Percentiles rank a stretch among this genome's conserved stretches.
Conservation (phyloP, 352 stramenopile genomes). For the Phytopythium aichiense region DNA sequence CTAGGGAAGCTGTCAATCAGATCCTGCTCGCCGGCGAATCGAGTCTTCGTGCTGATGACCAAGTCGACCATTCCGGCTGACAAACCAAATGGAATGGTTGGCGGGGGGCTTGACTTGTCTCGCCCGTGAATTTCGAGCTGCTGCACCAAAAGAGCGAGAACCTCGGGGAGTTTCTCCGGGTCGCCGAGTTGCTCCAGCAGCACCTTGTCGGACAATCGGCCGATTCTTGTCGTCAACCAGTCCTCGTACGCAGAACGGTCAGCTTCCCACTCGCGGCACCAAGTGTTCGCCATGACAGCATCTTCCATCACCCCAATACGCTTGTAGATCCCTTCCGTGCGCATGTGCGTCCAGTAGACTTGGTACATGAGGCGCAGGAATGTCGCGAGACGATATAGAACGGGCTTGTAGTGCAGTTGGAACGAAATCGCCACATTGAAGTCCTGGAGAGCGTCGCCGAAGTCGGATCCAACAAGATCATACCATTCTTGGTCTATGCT, state of each 20-base stretch:
- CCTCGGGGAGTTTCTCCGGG: not conserved
- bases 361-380: not conserved
- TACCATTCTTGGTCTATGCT: not conserved
- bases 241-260: not conserved
- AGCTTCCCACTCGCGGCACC: not conserved
- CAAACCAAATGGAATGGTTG: not conserved
- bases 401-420: not conserved
- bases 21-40: too few species aligned
- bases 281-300: not conserved
- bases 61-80: not conserved
- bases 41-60: too few species aligned
- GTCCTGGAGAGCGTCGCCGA: not conserved
- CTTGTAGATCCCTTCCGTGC: not conserved
- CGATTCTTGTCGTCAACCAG: not conserved
- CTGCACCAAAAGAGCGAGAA: not conserved
- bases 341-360: not conserved
- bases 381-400: not conserved
- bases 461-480: not conserved
- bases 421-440: not conserved
- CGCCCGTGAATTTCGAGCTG: too few species aligned
- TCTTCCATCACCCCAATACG: not conserved
- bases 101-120: too few species aligned
- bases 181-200: not conserved
- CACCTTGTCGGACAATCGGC: not conserved
- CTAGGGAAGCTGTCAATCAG: too few species aligned